Percentiles rank a stretch among this genome's conserved stretches.
These are phyloP conservation scores for Ustilago loliicola DNA, from an alignment of 1,284 basidiomycete species.

Conservation along the genomic window DNA sequence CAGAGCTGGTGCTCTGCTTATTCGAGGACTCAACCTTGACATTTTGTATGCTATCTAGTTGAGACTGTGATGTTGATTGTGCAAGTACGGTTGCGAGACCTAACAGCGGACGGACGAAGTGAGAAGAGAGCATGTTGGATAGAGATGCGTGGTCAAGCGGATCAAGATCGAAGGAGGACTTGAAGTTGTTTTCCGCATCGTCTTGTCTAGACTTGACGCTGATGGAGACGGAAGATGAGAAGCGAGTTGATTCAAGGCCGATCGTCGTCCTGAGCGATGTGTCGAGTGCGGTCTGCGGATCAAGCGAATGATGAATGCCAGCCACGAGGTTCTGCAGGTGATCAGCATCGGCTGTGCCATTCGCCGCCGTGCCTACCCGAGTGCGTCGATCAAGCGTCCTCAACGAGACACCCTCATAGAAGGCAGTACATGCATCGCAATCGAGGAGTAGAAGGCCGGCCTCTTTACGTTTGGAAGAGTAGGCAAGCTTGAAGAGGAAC, in stretches of 20 bases:
- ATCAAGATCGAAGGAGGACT: constrained; percentile 40
- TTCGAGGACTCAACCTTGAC: neutral
- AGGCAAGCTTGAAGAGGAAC: constrained; percentile 38
- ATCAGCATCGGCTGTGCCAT: neutral
- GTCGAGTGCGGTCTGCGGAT: constrained; percentile 14
- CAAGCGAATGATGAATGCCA: constrained; percentile 28
- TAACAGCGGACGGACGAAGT: constrained; percentile 29
- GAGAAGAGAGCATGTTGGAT: constrained; percentile 22
- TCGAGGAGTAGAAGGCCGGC: constrained; percentile 31
- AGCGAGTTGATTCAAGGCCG: constrained; percentile 25
- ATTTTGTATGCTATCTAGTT: constrained; percentile 6
- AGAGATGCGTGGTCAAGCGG: constrained; percentile 28
- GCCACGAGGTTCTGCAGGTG: neutral
- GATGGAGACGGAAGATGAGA: constrained; percentile 36
- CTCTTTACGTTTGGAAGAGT: constrained; percentile 14
- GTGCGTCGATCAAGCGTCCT: constrained; percentile 37
- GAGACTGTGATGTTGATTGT: constrained; percentile 7
- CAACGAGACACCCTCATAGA: constrained; percentile 34
- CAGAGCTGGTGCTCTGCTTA: neutral
- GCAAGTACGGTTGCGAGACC: constrained; percentile 9
- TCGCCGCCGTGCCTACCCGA: neutral
- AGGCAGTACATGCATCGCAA: constrained; percentile 26
- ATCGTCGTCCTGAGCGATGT: constrained; percentile 4
- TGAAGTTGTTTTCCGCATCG: constrained; percentile 8
- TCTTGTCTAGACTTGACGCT: constrained; percentile 8